Base-by-base conservation (phyloP, 208 protist species). In the Acanthamoeba triangularis region DNA sequence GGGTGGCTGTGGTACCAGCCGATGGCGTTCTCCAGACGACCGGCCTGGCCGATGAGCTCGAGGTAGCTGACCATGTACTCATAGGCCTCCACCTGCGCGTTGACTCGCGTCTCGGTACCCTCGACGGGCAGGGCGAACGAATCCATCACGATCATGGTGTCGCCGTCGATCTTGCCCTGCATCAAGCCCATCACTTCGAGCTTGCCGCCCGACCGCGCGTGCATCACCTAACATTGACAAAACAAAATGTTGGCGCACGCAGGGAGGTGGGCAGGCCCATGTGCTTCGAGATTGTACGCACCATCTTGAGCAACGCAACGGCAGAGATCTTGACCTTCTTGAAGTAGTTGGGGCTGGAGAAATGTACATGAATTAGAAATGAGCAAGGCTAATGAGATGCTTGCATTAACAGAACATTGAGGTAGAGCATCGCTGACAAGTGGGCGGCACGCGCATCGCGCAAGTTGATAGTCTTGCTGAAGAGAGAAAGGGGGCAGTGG, bases 1-100 rank as follows among this genome's bases (percentile, higher is more conserved):
- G 93, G 93, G 87, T 99, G 99, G 96, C 97, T 98, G 97, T 99
- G 99, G 94, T 99, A 99, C 99, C 99, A 99, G 49, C 99, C 99
- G 23, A 99, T 87, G 63, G 98, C 98, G 67, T 99, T 98, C 94
- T 98, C 98, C 4, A 97, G 95, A 28, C 98, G 96, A 72, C 98
- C 98, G 67, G 76, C 98, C 95, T 95, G 41, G 59, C 98, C 96
- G 95, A 98, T 97, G 80, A 99, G 98, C 41, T 98, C 96, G 49
- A 98, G 97, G 96, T 99, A 99, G 65, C 98, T 96, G 28, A 99
- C 97, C 98, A 99, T 99, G 97, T 99, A 99, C 93, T 99, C 98
- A 82, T 98, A 98, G 2, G 95, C 98, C 65, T 99, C 97, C 16
- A 82, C 96, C 54, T 96, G 94, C 0, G 98, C 98, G 85, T 98